Conservation (phyloP, 495 filamentous ascomycete species). For the Stereocaulon alpinum region DNA sequence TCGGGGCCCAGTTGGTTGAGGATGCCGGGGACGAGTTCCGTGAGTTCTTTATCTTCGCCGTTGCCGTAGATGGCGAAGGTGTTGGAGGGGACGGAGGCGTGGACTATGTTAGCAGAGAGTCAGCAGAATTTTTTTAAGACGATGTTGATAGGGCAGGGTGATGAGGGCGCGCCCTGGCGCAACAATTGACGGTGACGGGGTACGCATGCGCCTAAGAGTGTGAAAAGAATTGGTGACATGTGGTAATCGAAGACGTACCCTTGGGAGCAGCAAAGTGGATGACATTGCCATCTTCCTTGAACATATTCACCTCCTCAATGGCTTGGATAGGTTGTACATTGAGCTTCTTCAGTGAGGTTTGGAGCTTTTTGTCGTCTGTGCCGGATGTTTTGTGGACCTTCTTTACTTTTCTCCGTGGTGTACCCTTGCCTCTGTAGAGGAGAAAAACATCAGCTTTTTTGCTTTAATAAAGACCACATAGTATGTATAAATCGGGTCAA, state of each 20-base stretch:
- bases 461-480: too few relatives aligned
- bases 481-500: too few relatives aligned
- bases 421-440: conserved; percentile 79
- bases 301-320: conserved; percentile 99
- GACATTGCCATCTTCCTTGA: conserved; percentile 99
- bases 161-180: not conserved
- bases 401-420: conserved; percentile 95
- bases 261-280: conserved; percentile 97
- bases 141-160: not conserved
- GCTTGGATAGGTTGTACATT: conserved; percentile 95
- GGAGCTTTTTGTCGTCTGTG: conserved; percentile 98
- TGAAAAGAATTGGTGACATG: not conserved
- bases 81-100: conserved; percentile 92
- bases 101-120: conserved; percentile 49
- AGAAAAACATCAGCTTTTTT: not conserved
- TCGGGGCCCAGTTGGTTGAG: conserved; percentile 98
- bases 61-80: conserved; percentile 98
- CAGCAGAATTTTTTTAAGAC: not conserved
- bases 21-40: conserved; percentile 97
- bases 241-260: conserved; percentile 46
- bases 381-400: conserved; percentile 83
- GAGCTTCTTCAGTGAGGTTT: conserved; percentile 87
- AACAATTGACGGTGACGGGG: not conserved
- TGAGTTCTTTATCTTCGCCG: conserved; percentile 99
- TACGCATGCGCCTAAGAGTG: not conserved